Evolutionary conservation across 768 basidiomycete species (phyloP), one percentile per base, ranked within the genome.

Genomic region (Lactifluus subvellereus): DNA sequence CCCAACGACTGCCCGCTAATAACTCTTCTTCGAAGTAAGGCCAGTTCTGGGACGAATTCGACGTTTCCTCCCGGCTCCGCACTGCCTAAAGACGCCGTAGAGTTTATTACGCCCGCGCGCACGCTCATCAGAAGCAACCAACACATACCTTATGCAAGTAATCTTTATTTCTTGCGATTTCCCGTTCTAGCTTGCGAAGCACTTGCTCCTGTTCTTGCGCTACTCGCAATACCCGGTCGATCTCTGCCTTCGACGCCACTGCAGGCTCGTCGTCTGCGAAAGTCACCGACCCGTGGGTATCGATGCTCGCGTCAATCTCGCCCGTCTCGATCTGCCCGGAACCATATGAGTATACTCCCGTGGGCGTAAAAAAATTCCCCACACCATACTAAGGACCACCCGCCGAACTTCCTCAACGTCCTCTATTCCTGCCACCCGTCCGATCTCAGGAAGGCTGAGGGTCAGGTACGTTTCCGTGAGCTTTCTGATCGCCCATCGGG

Each of bases 401-500:
- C 75, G 75, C 33, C 84, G 78, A 11, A 86, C 84, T 50, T 84
- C 82, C 14, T 80, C 82, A 54, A 81, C 79, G 27, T 69, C 78
- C 4, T 80, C 76, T 49, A 85, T 79, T 57, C 78, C 77, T 68
- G 82, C 76, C 11, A 77, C 76, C 16, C 77, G 78, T 3, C 82
- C 86, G 54, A 95, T 91, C 66, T 94, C 89, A 0, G 79, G 73
- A 8, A 94, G 74, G 40, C 86, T 81, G 16, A 93, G 82, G 0
- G 89, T 91, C 45, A 92, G 79, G 69, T 93, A 96, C 2, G 93
- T 93, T 55, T 82, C 82, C 0, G 88, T 94, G 60, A 94, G 82
- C 71, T 85, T 88, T 73, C 84, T 85, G 67, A 94, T 82, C 53
- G 83, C 77, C 85, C 92, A 93, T 20, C 88, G 79, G 0, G 90